A percentile compares a stretch with the other conserved stretches of the same genome.
Conservation (phyloP, 768 basidiomycete genomes). For the Tylopilus felleus region DNA sequence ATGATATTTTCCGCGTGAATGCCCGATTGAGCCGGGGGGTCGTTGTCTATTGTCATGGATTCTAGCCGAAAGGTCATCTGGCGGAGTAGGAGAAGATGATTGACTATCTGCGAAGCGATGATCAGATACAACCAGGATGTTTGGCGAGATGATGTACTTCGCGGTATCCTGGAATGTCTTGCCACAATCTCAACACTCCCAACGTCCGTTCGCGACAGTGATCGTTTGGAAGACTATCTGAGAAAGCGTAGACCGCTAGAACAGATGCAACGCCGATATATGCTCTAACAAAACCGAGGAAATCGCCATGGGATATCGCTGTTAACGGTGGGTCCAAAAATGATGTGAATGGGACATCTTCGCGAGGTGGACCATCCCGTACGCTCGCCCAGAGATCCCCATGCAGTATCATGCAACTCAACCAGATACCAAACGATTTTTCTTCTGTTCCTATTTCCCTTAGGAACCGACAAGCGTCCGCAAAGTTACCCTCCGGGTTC, state of each 20-base stretch:
- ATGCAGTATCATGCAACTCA: constrained; percentile 65
- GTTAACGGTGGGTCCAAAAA: constrained; percentile 34
- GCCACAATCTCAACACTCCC: constrained; percentile 45
- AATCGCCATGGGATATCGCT: constrained; percentile 48
- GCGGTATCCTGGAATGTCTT: constrained; percentile 59
- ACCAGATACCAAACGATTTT: constrained; percentile 67
- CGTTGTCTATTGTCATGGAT: constrained; percentile 65
- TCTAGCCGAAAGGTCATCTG: constrained; percentile 71
- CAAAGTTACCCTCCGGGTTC: constrained; percentile 51
- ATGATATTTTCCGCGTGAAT: constrained; percentile 70
- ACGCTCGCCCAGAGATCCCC: constrained; percentile 41
- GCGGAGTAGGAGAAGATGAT: constrained; percentile 66
- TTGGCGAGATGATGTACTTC: constrained; percentile 45
- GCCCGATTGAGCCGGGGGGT: constrained; percentile 58
- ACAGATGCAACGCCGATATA: constrained; percentile 66
- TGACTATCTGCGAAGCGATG: constrained; percentile 53
- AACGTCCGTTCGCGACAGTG: constrained; percentile 62
- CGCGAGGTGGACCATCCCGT: constrained; percentile 11
- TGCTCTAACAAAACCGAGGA: constrained; percentile 61
- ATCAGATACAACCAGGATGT: constrained; percentile 18
- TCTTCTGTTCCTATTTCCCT: constrained; percentile 64
- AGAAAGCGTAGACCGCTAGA: constrained; percentile 73
- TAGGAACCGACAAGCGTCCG: constrained; percentile 46
- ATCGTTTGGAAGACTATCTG: constrained; percentile 69
- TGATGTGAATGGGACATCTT: constrained; percentile 35